A percentile compares a stretch with the other conserved stretches of the same genome.
Evolutionary conservation across 768 basidiomycete species (phyloP).

Genomic region (Dioszegia aurantiaca): DNA sequence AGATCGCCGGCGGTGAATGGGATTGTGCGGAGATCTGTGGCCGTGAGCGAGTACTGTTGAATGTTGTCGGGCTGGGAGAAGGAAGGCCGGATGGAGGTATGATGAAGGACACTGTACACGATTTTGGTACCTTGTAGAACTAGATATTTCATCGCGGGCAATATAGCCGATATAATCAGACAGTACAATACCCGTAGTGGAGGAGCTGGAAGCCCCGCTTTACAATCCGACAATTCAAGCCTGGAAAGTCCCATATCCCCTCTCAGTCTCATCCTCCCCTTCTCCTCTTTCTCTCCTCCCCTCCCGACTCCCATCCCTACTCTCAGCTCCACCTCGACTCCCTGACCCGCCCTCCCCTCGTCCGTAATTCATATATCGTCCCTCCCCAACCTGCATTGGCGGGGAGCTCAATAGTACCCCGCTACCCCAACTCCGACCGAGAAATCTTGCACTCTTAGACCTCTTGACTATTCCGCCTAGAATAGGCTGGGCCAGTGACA

Average conservation of each 20-base stretch:
- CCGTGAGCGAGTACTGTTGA: too few species aligned
- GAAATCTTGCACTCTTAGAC: slow-evolving; percentile 28
- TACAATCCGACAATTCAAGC: neutral
- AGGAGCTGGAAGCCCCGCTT: too few species aligned
- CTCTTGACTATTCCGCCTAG: slow-evolving; percentile 27
- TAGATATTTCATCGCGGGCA: too few species aligned
- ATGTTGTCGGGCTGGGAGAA: too few species aligned
- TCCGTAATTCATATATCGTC: neutral
- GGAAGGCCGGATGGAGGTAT: too few species aligned
- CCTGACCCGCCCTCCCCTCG: neutral
- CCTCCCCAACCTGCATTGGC: slow-evolving; percentile 9
- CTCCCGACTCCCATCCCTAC: slow-evolving; percentile 2
- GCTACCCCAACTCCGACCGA: slow-evolving; percentile 29
- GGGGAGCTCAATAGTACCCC: neutral
- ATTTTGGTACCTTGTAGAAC: too few species aligned
- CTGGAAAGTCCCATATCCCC: slow-evolving; percentile 15
- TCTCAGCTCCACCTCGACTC: neutral
- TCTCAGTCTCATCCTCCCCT: neutral
- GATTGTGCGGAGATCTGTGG: too few species aligned
- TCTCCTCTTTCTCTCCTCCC: slow-evolving; percentile 5
- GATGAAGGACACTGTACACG: too few species aligned
- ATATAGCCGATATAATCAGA: too few species aligned
- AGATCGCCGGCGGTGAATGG: neutral
- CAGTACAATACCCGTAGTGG: too few species aligned
- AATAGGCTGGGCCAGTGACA: slow-evolving; percentile 15